Base-by-base conservation (phyloP, 805 yeast species). In the Maudiozyma bulderi region DNA sequence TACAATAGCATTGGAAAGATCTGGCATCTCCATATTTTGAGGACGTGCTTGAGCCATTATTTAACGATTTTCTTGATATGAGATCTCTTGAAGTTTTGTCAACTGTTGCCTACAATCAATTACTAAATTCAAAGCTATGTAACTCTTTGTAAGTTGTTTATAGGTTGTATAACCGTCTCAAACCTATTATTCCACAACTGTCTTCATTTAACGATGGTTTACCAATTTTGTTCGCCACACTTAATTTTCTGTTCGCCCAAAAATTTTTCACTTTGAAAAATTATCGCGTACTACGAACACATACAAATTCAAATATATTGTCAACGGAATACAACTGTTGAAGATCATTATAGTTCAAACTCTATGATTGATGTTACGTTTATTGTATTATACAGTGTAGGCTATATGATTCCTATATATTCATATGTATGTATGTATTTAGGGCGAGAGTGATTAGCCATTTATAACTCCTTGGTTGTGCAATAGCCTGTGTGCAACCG, bases 1-100 rank as follows among this genome's bases (percentile, higher is more conserved):
- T 73, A 93, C 88, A 60, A 93, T 89, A 69, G 99, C 99, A 63
- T 95, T 93, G 57, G 98, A 90, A 77, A 93, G 74, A 68, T 93
- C 99, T 40, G 96, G 96, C 85, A 72, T 70, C 52, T 66, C 71
- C 73, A 71, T 69, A 57, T 61, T 59, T 51, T 64, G 71, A 10
- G 48, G 48, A 30, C 11, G 43, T 28, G 34, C 26, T 35, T 42
- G 46, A 32, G 49, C 46, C 49, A 47, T 47, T 30, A 14, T 38
- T 14, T 15, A 35, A 13, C 14, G 8, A 6, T 8, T 35, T 35
- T 8, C 15, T 35, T 35, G 7, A 13, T 35, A 35, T 6, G 11
- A 35, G 38, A 1, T 13, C 14, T 7, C 8, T 7, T 14, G 1
- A 13, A 13, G n/a, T 13, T 13, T n/a, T 5, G n/a, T 14, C n/a